Base-by-base conservation (phyloP, 176 grass and related monocot genomes). In the Oryza glaberrima region DNA sequence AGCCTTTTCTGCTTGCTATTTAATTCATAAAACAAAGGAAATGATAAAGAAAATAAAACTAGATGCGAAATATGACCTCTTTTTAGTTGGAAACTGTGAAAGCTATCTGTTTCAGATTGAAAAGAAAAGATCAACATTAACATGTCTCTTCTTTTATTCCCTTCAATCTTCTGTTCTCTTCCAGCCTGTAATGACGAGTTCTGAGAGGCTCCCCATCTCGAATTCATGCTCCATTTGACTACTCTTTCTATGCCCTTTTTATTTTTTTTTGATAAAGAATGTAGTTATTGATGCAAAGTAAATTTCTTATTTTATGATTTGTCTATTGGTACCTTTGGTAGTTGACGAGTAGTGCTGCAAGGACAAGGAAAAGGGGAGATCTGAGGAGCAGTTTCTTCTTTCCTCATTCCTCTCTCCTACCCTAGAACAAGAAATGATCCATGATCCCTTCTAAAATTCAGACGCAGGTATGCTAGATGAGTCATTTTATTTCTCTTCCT, bases 271-370 rank as follows among this genome's bases (percentile, higher is more conserved):
- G 20, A 63, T 23, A 9, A 61, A 61, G 56, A 61, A 61, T 61
- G 20, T 61, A 61, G 20, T 61, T 85, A 81, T 76, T 26, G 43
- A 17, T 70, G 78, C 70, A 44, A 44, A 38, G n/a, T 66, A 86
- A 43, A 73, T 72, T 65, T 58, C 17, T 56, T 46, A 44, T 56
- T 85, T 78, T 72, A 26, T 25, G 10, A 49, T 82, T 90, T 82
- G 4, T 86, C 84, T 86, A 70, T 90, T 70, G 72, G 75, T 84
- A 81, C 78, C 40, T 65, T 65, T 38, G 76, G 70, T 90, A 67
- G 87, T 77, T 90, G 89, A 69, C 82, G 15, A 81, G 76, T 74
- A 78, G 83, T 86, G 81, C 84, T 86, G 65, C 20, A 65, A 47
- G 28, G 45, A 2, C 56, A 9, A 43, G 73, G 81, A 63, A 65